Evolutionary conservation across 2,329 filamentous ascomycete genomes (phyloP), one percentile per base, ranked within the genome.

Genomic region (Blastomyces silverae): DNA sequence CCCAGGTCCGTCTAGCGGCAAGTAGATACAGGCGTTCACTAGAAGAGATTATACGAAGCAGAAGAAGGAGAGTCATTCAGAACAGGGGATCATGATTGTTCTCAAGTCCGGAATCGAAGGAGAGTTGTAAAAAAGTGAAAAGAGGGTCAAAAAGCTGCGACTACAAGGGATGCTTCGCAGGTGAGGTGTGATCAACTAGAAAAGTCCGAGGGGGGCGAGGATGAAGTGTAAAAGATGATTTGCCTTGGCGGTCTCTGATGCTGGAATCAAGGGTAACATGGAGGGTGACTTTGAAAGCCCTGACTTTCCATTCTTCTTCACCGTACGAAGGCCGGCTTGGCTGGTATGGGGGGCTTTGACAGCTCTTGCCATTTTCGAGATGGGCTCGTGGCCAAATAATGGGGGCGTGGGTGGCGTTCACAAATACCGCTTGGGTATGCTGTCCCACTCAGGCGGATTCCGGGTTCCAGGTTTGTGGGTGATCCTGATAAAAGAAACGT

Each of bases 361-460:
- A 39, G 22, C 31, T 39, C 17, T 57, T 60, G 15, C 39, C 31
- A 60, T 46, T 60, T 60, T 46, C 57, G n/a, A 25, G 3, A 44
- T 60, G 28, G 44, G 42, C 31, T 25, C 25, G 37, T 50, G 20
- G 58, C 56, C 56, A 39, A 58, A 58, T 44, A 61, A 37, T 50
- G 48, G 61, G 61, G 61, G 48, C 61, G 46, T 55, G 61, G 48
- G 61, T 55, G 61, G 61, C 61, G 61, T 44, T 55, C 34, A 44
- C 61, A 55, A 62, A 55, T 55, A 55, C 50, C 61, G 22, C 50
- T 62, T 48, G 17, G 22, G 25, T 62, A 62, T 31, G 10, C 15
- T 55, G 61, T 62, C 44, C 60, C 42, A 62, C 60, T 62, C 60
- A 53, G 28, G 44, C 60, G 44, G 60, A 50, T 62, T 62, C 60